phyloP scores from a whole-genome alignment of 2,329 filamentous ascomycete species.

The Colletotrichum musicola region DNA sequence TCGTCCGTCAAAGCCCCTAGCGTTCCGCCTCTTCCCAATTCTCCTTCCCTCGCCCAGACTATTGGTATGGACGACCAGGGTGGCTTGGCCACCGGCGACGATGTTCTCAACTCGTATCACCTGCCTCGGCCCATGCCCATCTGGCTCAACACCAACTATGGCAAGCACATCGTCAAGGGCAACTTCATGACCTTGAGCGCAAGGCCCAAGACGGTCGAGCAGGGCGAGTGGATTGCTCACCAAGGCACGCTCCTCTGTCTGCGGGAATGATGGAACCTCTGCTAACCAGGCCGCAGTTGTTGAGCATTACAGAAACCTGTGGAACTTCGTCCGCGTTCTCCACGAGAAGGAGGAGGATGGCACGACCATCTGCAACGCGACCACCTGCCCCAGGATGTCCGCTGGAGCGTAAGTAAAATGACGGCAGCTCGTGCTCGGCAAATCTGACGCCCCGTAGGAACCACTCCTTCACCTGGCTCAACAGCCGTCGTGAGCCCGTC shows the following conservation, averaged over 20 bases:
- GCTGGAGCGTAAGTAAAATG: slow-evolving; percentile 83
- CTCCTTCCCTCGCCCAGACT: slow-evolving; percentile 73
- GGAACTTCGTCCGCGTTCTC: slow-evolving; percentile 89
- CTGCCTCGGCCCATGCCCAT: slow-evolving; percentile 76
- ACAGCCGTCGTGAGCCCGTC: slow-evolving; percentile 86
- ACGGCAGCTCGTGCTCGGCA: neutral
- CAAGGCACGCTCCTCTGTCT: slow-evolving; percentile 75
- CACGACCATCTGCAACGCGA: slow-evolving; percentile 83
- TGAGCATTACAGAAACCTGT: slow-evolving; percentile 90
- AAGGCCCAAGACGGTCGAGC: slow-evolving; percentile 91
- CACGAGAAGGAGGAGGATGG: slow-evolving; percentile 87
- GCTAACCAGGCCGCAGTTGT: slow-evolving; percentile 71
- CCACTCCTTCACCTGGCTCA: slow-evolving; percentile 96
- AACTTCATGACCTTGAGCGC: slow-evolving; percentile 98
- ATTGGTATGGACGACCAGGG: slow-evolving; percentile 76
- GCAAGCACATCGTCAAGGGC: slow-evolving; percentile 92
- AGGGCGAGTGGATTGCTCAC: slow-evolving; percentile 95
- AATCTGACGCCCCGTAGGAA: slow-evolving; percentile 63
- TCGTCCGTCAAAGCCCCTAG: slow-evolving; percentile 67
- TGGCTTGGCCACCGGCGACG: slow-evolving; percentile 63
- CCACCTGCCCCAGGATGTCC: slow-evolving; percentile 91
- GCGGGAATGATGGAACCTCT: neutral
- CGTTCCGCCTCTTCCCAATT: slow-evolving; percentile 72
- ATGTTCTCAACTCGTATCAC: slow-evolving; percentile 70
- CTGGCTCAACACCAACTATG: slow-evolving; percentile 81